Evolutionary conservation across 2,329 filamentous ascomycete species (phyloP).

Genomic region (Dothidotthia symphoricarpi): DNA sequence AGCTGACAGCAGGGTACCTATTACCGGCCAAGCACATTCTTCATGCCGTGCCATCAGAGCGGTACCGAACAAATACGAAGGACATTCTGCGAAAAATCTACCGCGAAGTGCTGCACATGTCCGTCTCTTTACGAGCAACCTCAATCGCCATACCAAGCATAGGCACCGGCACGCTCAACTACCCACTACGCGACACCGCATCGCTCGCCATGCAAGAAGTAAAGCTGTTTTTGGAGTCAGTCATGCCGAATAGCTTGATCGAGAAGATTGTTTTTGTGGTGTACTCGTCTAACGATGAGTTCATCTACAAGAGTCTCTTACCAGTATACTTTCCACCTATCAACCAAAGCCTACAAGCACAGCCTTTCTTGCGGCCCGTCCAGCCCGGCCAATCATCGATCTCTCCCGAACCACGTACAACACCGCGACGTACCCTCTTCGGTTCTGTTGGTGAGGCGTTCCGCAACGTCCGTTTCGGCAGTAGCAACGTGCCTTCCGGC

Average conservation of each 20-base stretch:
- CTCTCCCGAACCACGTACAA: neutral
- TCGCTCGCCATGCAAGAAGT: slow-evolving; percentile 36
- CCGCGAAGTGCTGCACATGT: slow-evolving; percentile 25
- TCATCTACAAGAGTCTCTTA: slow-evolving; percentile 32
- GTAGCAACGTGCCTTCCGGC: slow-evolving; percentile 10
- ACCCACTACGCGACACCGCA: slow-evolving; percentile 29
- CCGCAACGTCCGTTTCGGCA: slow-evolving; percentile 23
- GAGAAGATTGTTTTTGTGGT: slow-evolving; percentile 35
- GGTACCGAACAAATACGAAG: slow-evolving; percentile 23
- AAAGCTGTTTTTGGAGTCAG: slow-evolving; percentile 30
- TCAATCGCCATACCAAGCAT: slow-evolving; percentile 37
- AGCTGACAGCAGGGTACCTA: slow-evolving; percentile 23
- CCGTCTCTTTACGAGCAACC: slow-evolving; percentile 23
- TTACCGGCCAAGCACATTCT: slow-evolving; percentile 33
- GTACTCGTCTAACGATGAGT: slow-evolving; percentile 30
- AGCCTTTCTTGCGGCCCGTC: slow-evolving; percentile 4
- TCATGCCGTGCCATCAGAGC: slow-evolving; percentile 30
- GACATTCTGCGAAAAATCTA: slow-evolving; percentile 31
- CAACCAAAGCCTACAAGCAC: slow-evolving; percentile 12
- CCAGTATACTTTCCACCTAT: slow-evolving; percentile 34
- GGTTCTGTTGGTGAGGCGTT: slow-evolving; percentile 22
- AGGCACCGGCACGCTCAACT: slow-evolving; percentile 32
- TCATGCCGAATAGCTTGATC: slow-evolving; percentile 16
- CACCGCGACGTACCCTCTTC: slow-evolving; percentile 17
- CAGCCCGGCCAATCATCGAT: neutral